Evolutionary conservation across 1,139 yeast genomes (phyloP).

Genomic region (Hansenula lynferdii): DNA sequence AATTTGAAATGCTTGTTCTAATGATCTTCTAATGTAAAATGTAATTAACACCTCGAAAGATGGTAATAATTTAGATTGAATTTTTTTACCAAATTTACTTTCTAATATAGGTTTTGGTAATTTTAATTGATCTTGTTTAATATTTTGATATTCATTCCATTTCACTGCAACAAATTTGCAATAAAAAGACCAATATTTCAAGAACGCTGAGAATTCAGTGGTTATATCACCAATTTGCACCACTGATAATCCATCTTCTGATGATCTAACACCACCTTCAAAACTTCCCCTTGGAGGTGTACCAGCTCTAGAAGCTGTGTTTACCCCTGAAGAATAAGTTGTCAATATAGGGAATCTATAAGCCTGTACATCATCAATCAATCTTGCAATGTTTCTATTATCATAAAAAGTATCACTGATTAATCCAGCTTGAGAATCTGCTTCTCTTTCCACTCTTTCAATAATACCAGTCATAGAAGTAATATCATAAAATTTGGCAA

Average conservation of each 20-base stretch:
- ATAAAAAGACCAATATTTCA: conserved; percentile 87
- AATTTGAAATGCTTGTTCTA: conserved; percentile 75
- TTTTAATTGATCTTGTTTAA: conserved; percentile 22
- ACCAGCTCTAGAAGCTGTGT: conserved; percentile 6
- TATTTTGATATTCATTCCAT: conserved; percentile 44
- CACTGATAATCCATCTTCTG: conserved; percentile 35
- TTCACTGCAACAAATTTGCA: conserved; percentile 67
- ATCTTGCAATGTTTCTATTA: conserved; percentile 52
- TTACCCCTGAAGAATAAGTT: conserved; percentile 15
- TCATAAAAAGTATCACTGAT: conserved; percentile 87
- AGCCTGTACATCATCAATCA: conserved; percentile 49
- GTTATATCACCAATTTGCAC: conserved; percentile 53
- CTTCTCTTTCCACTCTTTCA: conserved; percentile 73
- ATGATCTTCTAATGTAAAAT: conserved; percentile 70
- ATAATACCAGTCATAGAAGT: conserved; percentile 64
- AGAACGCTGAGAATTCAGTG: conserved; percentile 66
- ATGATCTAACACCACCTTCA: conserved; percentile 17
- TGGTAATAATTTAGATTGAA: conserved; percentile 48
- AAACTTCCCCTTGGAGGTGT: conserved; percentile 21
- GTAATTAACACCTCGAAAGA: conserved; percentile 59
- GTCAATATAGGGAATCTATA: conserved; percentile 53
- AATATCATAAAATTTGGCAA: conserved; percentile 65
- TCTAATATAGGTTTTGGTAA: conserved; percentile 51
- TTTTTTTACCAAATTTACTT: conserved; percentile 61
- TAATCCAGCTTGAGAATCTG: conserved; percentile 87